These are phyloP conservation scores for Penicillium sp. DNA, from an alignment of 2,329 filamentous ascomycete species.

Conservation along the genomic window DNA sequence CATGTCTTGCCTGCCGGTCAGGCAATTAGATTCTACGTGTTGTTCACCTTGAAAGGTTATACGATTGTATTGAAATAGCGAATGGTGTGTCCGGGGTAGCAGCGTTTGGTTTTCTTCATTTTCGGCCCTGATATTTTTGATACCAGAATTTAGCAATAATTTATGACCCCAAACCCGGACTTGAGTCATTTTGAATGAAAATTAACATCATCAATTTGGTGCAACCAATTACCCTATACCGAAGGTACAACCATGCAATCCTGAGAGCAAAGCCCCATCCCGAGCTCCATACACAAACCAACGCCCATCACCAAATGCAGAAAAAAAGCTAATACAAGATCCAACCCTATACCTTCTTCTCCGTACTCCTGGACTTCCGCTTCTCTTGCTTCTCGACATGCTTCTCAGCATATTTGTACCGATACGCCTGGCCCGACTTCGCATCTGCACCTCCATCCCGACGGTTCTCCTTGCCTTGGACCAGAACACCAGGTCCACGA, in stretches of 20 bases:
- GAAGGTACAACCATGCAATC: background rate
- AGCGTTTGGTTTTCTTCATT: background rate
- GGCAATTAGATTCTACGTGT: slow-evolving; percentile 10
- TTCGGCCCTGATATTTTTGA: background rate
- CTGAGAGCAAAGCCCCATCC: background rate
- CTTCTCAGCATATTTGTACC: slow-evolving; percentile 34
- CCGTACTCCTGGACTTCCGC: slow-evolving; percentile 13
- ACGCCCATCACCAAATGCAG: background rate
- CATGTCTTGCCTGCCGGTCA: slow-evolving; percentile 22
- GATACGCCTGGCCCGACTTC: slow-evolving; percentile 34
- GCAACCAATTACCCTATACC: background rate
- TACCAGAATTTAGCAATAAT: slow-evolving; percentile 5
- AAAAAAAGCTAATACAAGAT: background rate
- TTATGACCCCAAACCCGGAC: background rate
- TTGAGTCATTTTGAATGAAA: background rate
- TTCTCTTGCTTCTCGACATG: background rate
- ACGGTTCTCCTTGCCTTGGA: slow-evolving; percentile 22
- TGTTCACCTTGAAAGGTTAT: slow-evolving; percentile 3
- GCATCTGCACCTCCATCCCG: slow-evolving; percentile 19
- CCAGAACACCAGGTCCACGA: slow-evolving; percentile 13
- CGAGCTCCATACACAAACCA: background rate
- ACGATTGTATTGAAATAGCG: slow-evolving; percentile 3
- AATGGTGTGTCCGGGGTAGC: background rate
- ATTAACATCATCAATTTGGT: background rate
- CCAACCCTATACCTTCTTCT: slow-evolving; percentile 11